Evolutionary conservation across 768 basidiomycete species (phyloP).

Genomic region (Chalciporus piperatus): DNA sequence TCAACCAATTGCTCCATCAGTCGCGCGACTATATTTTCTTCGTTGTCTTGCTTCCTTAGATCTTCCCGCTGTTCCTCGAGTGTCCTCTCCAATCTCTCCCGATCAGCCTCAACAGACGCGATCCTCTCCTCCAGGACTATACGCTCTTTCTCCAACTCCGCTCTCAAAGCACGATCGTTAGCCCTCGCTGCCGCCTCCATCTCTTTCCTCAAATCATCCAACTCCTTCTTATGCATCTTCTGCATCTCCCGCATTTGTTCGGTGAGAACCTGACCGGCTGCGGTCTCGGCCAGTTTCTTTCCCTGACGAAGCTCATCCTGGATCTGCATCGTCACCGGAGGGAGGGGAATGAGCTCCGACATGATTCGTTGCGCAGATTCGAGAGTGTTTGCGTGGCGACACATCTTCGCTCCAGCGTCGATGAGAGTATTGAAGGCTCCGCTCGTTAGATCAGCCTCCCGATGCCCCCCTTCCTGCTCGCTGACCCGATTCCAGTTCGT

Average conservation of each 20-base stretch:
- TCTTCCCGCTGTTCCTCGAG: too few species aligned
- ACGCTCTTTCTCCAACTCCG: not conserved
- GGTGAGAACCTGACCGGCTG: conserved; percentile 42
- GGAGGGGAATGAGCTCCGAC: conserved; percentile 33
- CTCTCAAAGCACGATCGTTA: not conserved
- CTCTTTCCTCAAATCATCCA: conserved; percentile 39
- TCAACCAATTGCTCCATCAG: too few species aligned
- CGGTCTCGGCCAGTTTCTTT: conserved; percentile 42
- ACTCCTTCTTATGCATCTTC: conserved; percentile 38
- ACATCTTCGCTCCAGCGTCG: conserved; percentile 38
- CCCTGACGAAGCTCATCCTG: conserved; percentile 44
- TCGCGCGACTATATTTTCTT: too few species aligned
- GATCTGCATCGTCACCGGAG: conserved; percentile 39
- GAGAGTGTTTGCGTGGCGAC: conserved; percentile 35
- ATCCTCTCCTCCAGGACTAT: not conserved
- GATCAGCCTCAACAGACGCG: not conserved
- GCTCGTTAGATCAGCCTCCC: conserved; percentile 29
- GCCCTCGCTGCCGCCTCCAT: conserved; percentile 37
- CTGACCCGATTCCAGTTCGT: conserved; percentile 43
- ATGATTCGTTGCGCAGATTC: conserved; percentile 42
- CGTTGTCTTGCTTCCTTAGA: too few species aligned
- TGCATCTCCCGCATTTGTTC: conserved; percentile 42
- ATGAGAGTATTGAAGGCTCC: conserved; percentile 43
- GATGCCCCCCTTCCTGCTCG: conserved; percentile 18
- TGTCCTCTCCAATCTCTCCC: not conserved